Base-by-base conservation (phyloP, 208 protist genomes). In the Acanthamoeba rhysodes region DNA sequence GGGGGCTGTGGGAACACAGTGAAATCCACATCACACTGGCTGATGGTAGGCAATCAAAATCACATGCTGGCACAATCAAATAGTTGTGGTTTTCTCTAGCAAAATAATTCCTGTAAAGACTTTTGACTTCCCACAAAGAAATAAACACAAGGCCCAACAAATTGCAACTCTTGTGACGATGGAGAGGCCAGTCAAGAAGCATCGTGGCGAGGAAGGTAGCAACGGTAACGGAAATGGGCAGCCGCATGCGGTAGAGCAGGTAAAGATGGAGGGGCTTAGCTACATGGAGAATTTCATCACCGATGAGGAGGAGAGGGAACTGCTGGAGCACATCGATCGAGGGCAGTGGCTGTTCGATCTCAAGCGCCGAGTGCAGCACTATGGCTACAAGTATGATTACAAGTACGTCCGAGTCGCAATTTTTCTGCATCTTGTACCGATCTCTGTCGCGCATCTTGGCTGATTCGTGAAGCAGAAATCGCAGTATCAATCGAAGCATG, bases 331-430 rank as follows among this genome's bases (percentile, higher is more conserved):
- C 57, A 91, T 91, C n/a, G 85, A 91, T 53, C 29, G 24, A 70
- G n/a, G 62, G 29, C 27, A 20, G 4, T 91, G 85, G 85, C 57
- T 91, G 29, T 91, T 32, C 24, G 85, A 91, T 70, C 85, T 91
- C 57, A 64, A 72, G 55, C 85, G 85, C 2, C 7, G 85, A 37
- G 85, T 91, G 12, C 85, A 91, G 32, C 85, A 91, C 32, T 91
- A 91, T 32, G 85, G 85, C 32, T 91, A 91, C 85, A 91, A 91
- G 32, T 91, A 91, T 45, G 85, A 91, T 29, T 91, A 91, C 85
- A 91, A 64, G 85, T 91, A 50, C 16, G 85, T 32, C 16, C 12
- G 55, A 3, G 16, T 34, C 68, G 5, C 32, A 76, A 32, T 32
- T 76, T 24, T 41, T 48, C 45, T 48, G 4, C 45, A 24, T 24